Evolutionary conservation across 2,329 filamentous ascomycete species (phyloP).

Genomic region (Dothiorella sarmentorum): DNA sequence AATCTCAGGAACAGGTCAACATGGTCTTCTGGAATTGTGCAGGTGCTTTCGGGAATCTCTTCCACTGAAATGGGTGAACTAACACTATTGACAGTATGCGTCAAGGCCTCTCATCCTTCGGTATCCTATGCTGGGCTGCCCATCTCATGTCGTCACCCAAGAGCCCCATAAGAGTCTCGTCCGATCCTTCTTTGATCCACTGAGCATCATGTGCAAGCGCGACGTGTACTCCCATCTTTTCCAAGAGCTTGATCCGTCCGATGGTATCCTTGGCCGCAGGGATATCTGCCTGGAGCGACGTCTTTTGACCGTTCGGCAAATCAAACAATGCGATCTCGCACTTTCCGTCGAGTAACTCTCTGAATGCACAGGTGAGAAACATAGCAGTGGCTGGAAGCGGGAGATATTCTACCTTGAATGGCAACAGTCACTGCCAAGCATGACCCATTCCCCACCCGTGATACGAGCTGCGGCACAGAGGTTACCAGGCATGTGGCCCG

Average conservation of each 20-base stretch:
- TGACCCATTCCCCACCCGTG: slow-evolving; percentile 28
- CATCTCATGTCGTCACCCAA: slow-evolving; percentile 27
- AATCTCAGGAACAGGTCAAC: no score
- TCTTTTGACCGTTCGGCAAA: slow-evolving; percentile 24
- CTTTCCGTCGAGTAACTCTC: slow-evolving; percentile 29
- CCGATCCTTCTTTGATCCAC: slow-evolving; percentile 29
- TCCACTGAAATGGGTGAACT: neutral
- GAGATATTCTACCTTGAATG: slow-evolving; percentile 33
- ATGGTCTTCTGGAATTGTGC: no score
- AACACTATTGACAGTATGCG: neutral
- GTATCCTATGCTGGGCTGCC: slow-evolving; percentile 26
- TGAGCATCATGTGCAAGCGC: slow-evolving; percentile 32
- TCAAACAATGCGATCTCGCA: slow-evolving; percentile 29
- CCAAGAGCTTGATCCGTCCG: slow-evolving; percentile 26
- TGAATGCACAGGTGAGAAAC: slow-evolving; percentile 9
- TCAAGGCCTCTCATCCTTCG: slow-evolving; percentile 21
- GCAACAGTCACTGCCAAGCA: slow-evolving; percentile 35
- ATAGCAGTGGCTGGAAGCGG: no score
- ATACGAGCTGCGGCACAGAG: slow-evolving; percentile 34
- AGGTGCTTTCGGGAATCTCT: no score
- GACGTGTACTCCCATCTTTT: slow-evolving; percentile 27
- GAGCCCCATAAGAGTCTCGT: slow-evolving; percentile 30
- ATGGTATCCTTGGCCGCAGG: slow-evolving; percentile 29
- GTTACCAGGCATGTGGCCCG: slow-evolving; percentile 39
- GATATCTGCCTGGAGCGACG: slow-evolving; percentile 30